These are phyloP conservation scores for Colletotrichum musae DNA, from an alignment of 2,329 filamentous ascomycete species.

Conservation along the genomic window DNA sequence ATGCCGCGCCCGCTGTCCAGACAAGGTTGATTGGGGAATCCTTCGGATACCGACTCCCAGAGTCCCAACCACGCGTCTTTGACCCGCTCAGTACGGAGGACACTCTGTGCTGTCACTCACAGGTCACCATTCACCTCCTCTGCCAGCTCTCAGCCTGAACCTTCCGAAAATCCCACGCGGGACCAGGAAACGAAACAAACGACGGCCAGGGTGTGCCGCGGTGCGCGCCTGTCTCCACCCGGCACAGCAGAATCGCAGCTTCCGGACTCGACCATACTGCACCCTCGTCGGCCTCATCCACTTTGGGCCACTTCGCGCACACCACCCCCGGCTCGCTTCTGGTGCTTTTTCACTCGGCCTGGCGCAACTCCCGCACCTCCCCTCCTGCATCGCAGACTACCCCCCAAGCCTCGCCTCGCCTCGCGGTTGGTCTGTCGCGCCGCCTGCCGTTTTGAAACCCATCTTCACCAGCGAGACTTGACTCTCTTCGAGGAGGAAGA, in stretches of 20 bases:
- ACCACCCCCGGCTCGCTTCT: constrained; percentile 27
- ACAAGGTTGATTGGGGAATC: constrained; percentile 22
- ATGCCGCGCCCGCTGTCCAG: constrained; percentile 4
- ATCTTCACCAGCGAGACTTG: constrained; percentile 24
- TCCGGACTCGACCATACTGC: constrained; percentile 24
- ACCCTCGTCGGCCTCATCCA: constrained; percentile 35
- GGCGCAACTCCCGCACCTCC: constrained; percentile 21
- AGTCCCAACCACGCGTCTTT: background rate
- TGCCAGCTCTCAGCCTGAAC: constrained; percentile 7
- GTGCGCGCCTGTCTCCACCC: constrained; percentile 30
- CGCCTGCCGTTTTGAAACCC: constrained; percentile 5
- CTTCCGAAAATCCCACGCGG: background rate
- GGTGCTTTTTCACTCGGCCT: constrained; percentile 32
- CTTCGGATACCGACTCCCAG: background rate
- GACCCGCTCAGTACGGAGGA: constrained; percentile 11
- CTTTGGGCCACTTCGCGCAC: constrained; percentile 30
- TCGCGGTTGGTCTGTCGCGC: constrained; percentile 1
- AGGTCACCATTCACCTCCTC: too few relatives aligned
- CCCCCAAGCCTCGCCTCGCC: constrained; percentile 13
- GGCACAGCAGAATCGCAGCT: constrained; percentile 36
- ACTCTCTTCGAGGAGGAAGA: background rate
- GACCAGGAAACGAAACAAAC: constrained; percentile 6
- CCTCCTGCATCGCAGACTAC: constrained; percentile 22
- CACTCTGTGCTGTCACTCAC: too few relatives aligned
- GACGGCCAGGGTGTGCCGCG: constrained; percentile 30